A percentile compares a stretch with the other conserved stretches of the same genome.
Evolutionary conservation across 768 basidiomycete genomes (phyloP).

Genomic region (Ramaria rubella): DNA sequence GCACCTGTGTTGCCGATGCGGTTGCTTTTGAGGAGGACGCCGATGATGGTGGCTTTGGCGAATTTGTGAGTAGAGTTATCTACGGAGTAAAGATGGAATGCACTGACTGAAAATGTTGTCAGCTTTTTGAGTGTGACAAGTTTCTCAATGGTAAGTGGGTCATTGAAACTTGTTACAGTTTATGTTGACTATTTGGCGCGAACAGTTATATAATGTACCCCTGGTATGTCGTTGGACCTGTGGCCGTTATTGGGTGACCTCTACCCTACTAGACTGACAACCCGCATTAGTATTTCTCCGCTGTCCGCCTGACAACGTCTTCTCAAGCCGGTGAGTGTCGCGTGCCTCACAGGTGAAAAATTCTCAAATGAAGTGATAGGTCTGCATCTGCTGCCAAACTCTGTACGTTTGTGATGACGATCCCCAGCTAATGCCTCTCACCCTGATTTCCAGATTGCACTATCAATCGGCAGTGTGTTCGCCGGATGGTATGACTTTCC

Average conservation of each 20-base stretch:
- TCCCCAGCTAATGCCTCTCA: slow-evolving; percentile 10
- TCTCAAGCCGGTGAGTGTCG: slow-evolving; percentile 56
- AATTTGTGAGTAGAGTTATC: slow-evolving; percentile 50
- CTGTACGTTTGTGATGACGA: slow-evolving; percentile 42
- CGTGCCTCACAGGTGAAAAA: not conserved
- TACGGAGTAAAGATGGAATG: not conserved
- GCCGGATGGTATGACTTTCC: slow-evolving; percentile 65
- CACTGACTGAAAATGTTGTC: not conserved
- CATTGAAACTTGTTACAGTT: slow-evolving; percentile 16
- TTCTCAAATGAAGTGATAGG: slow-evolving; percentile 34
- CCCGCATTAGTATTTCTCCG: slow-evolving; percentile 63
- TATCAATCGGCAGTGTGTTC: slow-evolving; percentile 78
- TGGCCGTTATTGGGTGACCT: slow-evolving; percentile 7
- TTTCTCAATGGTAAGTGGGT: slow-evolving; percentile 63
- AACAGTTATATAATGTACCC: slow-evolving; percentile 77
- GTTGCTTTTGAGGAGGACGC: slow-evolving; percentile 70
- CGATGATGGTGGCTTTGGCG: slow-evolving; percentile 69
- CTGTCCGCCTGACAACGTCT: slow-evolving; percentile 64
- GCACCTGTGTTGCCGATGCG: slow-evolving; percentile 90
- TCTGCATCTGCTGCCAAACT: slow-evolving; percentile 84
- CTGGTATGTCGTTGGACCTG: too few relatives aligned
- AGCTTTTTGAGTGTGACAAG: slow-evolving; percentile 63
- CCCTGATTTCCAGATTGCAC: slow-evolving; percentile 49
- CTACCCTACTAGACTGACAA: slow-evolving; percentile 11
- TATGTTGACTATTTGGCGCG: slow-evolving; percentile 10